Conservation (phyloP, 495 filamentous ascomycete species). For the Penicillium canescens region DNA sequence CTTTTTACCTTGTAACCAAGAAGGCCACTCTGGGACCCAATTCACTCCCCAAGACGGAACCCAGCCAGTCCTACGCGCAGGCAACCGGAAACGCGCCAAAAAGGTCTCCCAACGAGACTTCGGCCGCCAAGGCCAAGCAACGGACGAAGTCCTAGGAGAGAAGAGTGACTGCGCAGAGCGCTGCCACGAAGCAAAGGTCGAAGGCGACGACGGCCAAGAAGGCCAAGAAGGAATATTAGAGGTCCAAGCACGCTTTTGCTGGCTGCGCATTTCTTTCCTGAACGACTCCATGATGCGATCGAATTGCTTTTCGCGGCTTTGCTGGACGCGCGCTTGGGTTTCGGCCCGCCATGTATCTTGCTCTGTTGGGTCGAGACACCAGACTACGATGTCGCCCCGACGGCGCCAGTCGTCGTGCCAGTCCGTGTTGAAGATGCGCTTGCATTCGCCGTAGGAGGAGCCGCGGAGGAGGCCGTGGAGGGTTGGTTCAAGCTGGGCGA, state of each 20-base stretch:
- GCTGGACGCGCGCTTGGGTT: conserved; percentile 18
- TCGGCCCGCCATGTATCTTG: conserved; percentile 34
- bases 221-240: conserved; percentile 2
- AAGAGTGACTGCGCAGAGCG: conserved; percentile 12
- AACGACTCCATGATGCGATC: conserved; percentile 36
- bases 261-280: conserved; percentile 19
- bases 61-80: conserved; percentile 8
- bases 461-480: conserved; percentile 48
- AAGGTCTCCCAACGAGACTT: conserved; percentile 10
- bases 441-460: conserved; percentile 65
- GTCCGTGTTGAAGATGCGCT: conserved; percentile 75
- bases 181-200: conserved; percentile 10
- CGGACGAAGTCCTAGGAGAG: conserved; percentile 8
- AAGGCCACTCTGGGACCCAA: no score
- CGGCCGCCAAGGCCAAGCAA: conserved; percentile 28
- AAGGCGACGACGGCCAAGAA: conserved; percentile 5
- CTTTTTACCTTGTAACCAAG: conserved; percentile 10
- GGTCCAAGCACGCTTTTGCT: conserved; percentile 23
- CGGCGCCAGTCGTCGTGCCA: conserved; percentile 90
- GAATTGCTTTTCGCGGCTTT: conserved; percentile 38
- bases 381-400: conserved; percentile 83
- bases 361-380: conserved; percentile 52
- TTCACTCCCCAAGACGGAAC: neutral
- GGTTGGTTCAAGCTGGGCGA: conserved; percentile 58
- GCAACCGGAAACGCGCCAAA: conserved; percentile 12